Evolutionary conservation across 2,329 filamentous ascomycete genomes (phyloP), one percentile per base, ranked within the genome.

Genomic region (Cytospora piceicola): DNA sequence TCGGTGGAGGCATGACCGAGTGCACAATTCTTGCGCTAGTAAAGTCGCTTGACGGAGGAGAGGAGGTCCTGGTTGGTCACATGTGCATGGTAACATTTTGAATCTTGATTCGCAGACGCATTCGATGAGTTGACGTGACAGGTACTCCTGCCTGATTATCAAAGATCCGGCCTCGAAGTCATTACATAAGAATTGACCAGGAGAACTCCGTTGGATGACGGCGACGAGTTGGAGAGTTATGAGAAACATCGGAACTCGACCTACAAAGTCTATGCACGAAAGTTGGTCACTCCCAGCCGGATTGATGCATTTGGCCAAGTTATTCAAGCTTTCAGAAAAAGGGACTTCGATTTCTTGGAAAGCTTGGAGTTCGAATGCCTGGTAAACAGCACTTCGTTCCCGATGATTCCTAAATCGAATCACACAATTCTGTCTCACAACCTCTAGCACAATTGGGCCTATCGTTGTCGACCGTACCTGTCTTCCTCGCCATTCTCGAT

Each of bases 381-480:
- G 4, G 74, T 81, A 42, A 76, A 82, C 57, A 75, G 82, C 20
- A 77, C 79, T 4, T 78, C 79, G 82, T 84, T 2, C 82, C 82
- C 7, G 75, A 80, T 60, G 80, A 83, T 63, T 79, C 83, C 63
- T 81, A 82, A 67, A 57, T 30, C 12, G n/a, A 36, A 12, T 14
- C 12, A 9, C 15, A 12, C 34, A 2, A 15, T 15, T 8, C 60
- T 34, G 1, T 15, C 49, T 6, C 30, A 30, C 36, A 32, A 39
- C 11, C 60, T 53, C 39, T 42, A 15, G 39, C 34, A 36, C 11
- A 15, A 4, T 2, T 36, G 34, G 12, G 14, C 34, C 12, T 36
- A 4, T 15, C 34, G 39, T 42, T 12, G 20, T 5, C 39, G 17
- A n/a, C n/a, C 9, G n/a, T 14, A 8, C 53, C 56, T 15, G 39